Conservation (phyloP, 2,329 filamentous ascomycete species). For the Botrytis paeoniae region DNA sequence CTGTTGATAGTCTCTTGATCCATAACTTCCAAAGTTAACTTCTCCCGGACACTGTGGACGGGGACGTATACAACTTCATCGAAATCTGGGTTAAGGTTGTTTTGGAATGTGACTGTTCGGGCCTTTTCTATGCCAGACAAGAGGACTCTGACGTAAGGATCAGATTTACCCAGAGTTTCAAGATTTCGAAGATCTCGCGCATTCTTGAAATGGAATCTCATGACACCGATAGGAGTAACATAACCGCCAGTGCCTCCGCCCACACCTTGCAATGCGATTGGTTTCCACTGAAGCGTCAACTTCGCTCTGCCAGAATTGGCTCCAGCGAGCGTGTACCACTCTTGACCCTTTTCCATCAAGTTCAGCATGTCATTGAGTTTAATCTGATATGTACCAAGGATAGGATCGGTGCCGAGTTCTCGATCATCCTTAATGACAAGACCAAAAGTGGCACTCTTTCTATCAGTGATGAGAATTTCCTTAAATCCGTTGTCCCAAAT, state of each 20-base stretch:
- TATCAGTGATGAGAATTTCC: slow-evolving; percentile 92
- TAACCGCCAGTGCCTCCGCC: slow-evolving; percentile 81
- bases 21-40: slow-evolving; percentile 89
- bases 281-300: slow-evolving; percentile 92
- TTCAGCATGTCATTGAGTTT: slow-evolving; percentile 92
- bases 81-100: slow-evolving; percentile 92
- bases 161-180: slow-evolving; percentile 94
- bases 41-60: slow-evolving; percentile 79
- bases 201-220: slow-evolving; percentile 87
- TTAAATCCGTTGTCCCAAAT: slow-evolving; percentile 93
- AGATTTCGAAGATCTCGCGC: slow-evolving; percentile 84
- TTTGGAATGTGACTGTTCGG: slow-evolving; percentile 91
- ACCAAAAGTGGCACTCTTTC: slow-evolving; percentile 84
- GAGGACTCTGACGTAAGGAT: slow-evolving; percentile 86
- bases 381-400: slow-evolving; percentile 90
- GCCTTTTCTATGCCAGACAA: slow-evolving; percentile 88
- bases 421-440: slow-evolving; percentile 94
- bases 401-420: slow-evolving; percentile 76
- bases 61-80: slow-evolving; percentile 95
- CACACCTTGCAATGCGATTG: slow-evolving; percentile 79
- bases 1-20: slow-evolving; percentile 90
- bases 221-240: slow-evolving; percentile 87
- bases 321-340: slow-evolving; percentile 90
- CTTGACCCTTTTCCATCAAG: slow-evolving; percentile 85
- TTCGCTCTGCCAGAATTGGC: slow-evolving; percentile 82